A percentile compares a stretch with the other conserved stretches of the same genome.
Evolutionary conservation across 495 filamentous ascomycete species (phyloP).

Genomic region (Hypoxylon fuscum): DNA sequence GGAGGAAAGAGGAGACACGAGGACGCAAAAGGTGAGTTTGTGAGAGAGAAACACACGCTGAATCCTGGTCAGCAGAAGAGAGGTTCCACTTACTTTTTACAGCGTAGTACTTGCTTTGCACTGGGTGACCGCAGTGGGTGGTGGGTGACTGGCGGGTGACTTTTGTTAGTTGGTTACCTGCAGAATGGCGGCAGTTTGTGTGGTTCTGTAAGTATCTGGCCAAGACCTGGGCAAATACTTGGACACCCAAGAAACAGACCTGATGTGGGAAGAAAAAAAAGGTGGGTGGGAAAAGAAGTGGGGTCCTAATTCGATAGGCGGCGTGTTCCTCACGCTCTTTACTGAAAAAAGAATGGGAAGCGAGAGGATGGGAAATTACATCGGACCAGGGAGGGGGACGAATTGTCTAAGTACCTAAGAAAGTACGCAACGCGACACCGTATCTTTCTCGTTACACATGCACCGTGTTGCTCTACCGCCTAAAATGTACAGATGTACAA

Average conservation of each 20-base stretch:
- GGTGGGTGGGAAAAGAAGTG: constrained; percentile 23
- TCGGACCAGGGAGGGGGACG: constrained; percentile 33
- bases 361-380: constrained; percentile 40
- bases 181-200: constrained; percentile 10
- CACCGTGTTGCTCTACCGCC: constrained; percentile 13
- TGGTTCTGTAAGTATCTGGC: constrained; percentile 3
- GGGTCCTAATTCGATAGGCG: constrained; percentile 27
- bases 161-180: constrained; percentile 34
- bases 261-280: not conserved
- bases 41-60: constrained; percentile 26
- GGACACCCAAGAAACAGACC: too few species aligned
- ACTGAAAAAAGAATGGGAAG: constrained; percentile 35
- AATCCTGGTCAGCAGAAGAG: constrained; percentile 9
- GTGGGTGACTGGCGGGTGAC: constrained; percentile 24
- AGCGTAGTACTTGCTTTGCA: constrained; percentile 3
- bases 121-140: not conserved
- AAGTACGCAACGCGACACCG: not conserved
- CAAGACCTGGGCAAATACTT: too few species aligned
- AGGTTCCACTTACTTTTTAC: too few species aligned
- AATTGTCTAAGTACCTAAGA: constrained; percentile 15
- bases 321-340: constrained; percentile 30
- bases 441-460: constrained; percentile 17
- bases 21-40: constrained; percentile 26
- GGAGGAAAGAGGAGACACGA: constrained; percentile 33
- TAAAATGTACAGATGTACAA: too few species aligned